Conservation (phyloP, 345 rosid genomes). For the Acer negundo region DNA sequence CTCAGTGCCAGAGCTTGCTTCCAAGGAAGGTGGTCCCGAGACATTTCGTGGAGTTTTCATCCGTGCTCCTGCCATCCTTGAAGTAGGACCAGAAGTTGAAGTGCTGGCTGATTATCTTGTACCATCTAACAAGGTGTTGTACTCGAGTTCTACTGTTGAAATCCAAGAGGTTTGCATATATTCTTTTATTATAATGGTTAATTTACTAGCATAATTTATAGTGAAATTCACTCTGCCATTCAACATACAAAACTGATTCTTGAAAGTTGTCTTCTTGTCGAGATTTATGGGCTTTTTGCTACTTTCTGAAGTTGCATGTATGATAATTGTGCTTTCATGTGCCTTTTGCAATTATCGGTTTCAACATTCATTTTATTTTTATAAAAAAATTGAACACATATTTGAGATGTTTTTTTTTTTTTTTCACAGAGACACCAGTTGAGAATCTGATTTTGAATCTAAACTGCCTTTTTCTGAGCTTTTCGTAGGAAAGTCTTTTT, state of each 20-base stretch:
- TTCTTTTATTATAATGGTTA: background rate
- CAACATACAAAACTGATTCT: background rate
- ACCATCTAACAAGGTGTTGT: conserved; percentile 61
- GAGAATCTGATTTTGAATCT: background rate
- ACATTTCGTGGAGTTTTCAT: conserved; percentile 89
- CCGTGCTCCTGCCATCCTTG: conserved; percentile 93
- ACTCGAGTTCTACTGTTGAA: conserved; percentile 76
- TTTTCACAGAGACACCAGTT: background rate
- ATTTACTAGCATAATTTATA: background rate
- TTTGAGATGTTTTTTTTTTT: background rate
- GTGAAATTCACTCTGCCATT: background rate
- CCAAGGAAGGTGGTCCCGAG: conserved; percentile 86
- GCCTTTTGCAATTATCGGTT: background rate
- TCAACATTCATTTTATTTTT: background rate
- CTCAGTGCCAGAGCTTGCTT: conserved; percentile 64
- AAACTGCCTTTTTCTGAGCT: background rate
- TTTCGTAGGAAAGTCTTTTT: background rate
- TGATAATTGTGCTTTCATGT: background rate
- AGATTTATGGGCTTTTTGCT: background rate
- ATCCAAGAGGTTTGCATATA: conserved; percentile 65
- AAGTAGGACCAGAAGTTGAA: conserved; percentile 80
- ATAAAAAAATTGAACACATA: background rate
- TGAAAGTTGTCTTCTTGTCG: background rate
- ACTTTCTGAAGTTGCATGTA: background rate
- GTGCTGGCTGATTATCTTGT: conserved; percentile 81